Conservation (phyloP, 73 alveolate genomes). For the Paramecium tetraurelia region DNA sequence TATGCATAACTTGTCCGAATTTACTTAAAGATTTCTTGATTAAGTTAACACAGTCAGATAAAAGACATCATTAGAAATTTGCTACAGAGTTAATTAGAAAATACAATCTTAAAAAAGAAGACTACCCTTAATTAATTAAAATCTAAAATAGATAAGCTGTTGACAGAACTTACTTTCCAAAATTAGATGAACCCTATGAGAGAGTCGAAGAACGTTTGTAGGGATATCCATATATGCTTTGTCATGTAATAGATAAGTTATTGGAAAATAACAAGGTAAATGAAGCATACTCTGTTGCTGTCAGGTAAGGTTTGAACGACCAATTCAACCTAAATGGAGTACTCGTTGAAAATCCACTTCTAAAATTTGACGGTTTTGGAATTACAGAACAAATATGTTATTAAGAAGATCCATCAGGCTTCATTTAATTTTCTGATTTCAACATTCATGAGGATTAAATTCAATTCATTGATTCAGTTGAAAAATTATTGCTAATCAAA, state of each 20-base stretch:
- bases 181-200: neutral
- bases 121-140: slow-evolving; percentile 1
- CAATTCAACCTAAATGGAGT: neutral
- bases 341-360: neutral
- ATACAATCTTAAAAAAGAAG: neutral
- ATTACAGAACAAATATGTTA: slow-evolving; percentile 1
- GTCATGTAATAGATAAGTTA: neutral
- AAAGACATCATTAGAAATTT: neutral
- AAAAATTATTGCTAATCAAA: neutral
- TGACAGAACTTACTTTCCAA: neutral
- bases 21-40: neutral
- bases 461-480: neutral
- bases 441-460: neutral
- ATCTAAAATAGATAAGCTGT: neutral
- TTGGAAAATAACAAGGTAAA: neutral
- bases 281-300: slow-evolving; percentile 28
- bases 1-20: neutral
- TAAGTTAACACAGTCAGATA: neutral
- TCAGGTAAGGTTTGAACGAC: neutral
- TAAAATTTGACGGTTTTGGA: slow-evolving; percentile 20
- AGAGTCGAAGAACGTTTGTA: slow-evolving; percentile 36
- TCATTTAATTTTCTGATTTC: neutral
- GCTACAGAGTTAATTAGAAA: slow-evolving; percentile 40
- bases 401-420: neutral
- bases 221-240: neutral